Conservation (phyloP, 306 rosid genomes). For the Cicer pinnatifidum region DNA sequence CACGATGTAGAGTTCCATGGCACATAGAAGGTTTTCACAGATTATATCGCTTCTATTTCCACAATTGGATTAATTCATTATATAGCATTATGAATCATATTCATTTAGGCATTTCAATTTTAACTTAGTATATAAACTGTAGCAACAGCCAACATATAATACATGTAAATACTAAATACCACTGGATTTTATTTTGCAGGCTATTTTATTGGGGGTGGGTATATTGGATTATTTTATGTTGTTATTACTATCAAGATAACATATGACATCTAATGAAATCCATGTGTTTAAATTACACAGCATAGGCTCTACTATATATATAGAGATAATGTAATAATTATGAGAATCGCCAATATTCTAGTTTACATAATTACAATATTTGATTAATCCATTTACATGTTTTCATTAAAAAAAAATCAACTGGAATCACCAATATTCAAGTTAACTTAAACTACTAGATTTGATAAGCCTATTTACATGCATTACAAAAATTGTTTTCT, state of each 20-base stretch:
- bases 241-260: conserved; percentile 1
- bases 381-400: not conserved
- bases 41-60: conserved; percentile 5
- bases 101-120: conserved; percentile 29
- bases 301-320: not conserved
- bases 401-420: not conserved
- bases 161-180: conserved; percentile 29
- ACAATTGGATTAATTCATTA: conserved; percentile 32
- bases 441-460: conserved; percentile 8
- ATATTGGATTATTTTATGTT: conserved; percentile 24
- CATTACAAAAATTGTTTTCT: conserved; percentile 7
- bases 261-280: not conserved
- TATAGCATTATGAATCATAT: conserved; percentile 11
- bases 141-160: not conserved
- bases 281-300: conserved; percentile 5
- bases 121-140: conserved; percentile 33
- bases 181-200: conserved; percentile 28
- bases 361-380: conserved; percentile 4
- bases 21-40: conserved; percentile 80
- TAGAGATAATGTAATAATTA: not conserved
- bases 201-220: conserved; percentile 17
- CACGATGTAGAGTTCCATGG: conserved; percentile 99
- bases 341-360: conserved; percentile 20
- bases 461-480: conserved; percentile 24
- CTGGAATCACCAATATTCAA: conserved; percentile 6